Conservation (phyloP, 108 stramenopile species). For the Aurantiochytrium sp. region DNA sequence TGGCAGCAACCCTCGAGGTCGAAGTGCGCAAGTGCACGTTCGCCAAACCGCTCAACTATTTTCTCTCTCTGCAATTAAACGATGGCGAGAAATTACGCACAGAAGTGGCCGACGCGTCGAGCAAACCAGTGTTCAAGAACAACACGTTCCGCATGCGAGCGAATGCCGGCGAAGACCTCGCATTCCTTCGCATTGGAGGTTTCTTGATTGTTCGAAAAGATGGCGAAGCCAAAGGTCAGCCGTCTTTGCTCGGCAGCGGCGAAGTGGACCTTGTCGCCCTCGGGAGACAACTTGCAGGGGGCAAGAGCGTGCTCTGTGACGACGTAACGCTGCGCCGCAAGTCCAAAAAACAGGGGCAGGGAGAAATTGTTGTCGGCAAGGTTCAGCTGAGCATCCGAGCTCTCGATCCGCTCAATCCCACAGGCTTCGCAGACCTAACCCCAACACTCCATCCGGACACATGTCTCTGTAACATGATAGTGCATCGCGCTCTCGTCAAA, state of each 20-base stretch:
- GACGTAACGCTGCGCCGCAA: background rate
- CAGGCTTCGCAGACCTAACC: background rate
- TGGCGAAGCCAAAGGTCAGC: background rate
- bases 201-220: background rate
- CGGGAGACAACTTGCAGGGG: background rate
- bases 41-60: background rate
- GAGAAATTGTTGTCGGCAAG: background rate
- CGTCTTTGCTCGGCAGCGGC: background rate
- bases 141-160: background rate
- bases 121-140: background rate
- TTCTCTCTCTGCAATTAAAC: background rate
- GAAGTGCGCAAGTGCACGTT: constrained; percentile 3
- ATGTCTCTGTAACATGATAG: background rate
- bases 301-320: background rate
- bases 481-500: background rate
- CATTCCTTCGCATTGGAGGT: background rate
- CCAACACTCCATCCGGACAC: background rate
- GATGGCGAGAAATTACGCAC: constrained; percentile 9
- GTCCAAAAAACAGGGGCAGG: background rate
- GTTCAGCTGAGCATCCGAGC: background rate
- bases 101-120: background rate
- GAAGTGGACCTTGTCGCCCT: background rate
- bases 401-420: background rate
- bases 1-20: background rate
- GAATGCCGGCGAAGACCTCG: background rate